phyloP scores from a whole-genome alignment of 768 basidiomycete species.

The Phaeolepiota aurea region DNA sequence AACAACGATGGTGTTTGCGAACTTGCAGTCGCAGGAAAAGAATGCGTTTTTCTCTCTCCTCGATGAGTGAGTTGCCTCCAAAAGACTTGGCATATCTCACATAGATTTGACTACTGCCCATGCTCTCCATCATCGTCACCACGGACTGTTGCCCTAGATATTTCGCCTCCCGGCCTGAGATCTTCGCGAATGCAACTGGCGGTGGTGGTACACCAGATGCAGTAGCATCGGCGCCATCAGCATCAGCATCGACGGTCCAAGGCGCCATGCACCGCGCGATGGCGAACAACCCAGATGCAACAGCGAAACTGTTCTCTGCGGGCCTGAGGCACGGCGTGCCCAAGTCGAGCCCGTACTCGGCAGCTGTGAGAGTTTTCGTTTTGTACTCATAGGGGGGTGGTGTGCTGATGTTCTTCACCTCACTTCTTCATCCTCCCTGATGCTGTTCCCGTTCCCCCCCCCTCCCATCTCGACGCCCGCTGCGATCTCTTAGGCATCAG shows the following conservation, averaged over 20 bases:
- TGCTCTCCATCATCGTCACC: too few relatives aligned
- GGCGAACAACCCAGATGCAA: slow-evolving; percentile 30
- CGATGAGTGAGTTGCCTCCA: slow-evolving; percentile 59
- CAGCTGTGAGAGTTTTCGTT: slow-evolving; percentile 21
- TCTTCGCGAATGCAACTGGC: slow-evolving; percentile 29
- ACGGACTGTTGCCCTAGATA: slow-evolving; percentile 40
- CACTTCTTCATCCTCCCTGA: too few relatives aligned
- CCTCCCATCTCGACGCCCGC: too few relatives aligned
- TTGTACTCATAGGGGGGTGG: slow-evolving; percentile 5
- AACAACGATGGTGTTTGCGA: slow-evolving; percentile 81
- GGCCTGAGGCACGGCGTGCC: slow-evolving; percentile 28
- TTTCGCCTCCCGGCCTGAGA: slow-evolving; percentile 64
- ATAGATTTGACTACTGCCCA: too few relatives aligned
- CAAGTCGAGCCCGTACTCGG: slow-evolving; percentile 25
- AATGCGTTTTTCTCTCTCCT: slow-evolving; percentile 75
- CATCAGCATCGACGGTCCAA: slow-evolving; percentile 25
- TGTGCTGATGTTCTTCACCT: background rate
- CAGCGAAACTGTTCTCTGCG: slow-evolving; percentile 30
- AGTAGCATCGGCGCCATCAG: slow-evolving; percentile 18
- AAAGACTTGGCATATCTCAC: too few relatives aligned
- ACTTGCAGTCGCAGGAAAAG: slow-evolving; percentile 59
- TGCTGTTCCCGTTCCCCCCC: too few relatives aligned
- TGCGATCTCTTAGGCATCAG: slow-evolving; percentile 19
- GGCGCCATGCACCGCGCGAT: slow-evolving; percentile 39
- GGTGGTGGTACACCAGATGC: slow-evolving; percentile 13